Conservation (phyloP, 495 filamentous ascomycete genomes). For the Parathielavia hyrcaniae region DNA sequence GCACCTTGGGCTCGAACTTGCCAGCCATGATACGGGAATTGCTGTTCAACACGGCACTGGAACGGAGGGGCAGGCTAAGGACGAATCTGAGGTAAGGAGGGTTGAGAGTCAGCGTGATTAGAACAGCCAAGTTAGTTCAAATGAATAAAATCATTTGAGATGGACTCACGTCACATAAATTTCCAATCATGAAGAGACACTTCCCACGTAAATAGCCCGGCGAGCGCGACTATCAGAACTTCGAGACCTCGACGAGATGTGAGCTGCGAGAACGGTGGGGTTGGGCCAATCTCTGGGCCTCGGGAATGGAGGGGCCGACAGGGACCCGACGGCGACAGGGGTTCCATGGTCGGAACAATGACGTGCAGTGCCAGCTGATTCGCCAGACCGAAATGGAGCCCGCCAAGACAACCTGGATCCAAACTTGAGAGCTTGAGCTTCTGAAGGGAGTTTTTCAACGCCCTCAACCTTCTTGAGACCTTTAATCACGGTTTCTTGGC, state of each 20-base stretch:
- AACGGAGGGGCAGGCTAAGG: neutral
- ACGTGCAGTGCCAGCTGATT: conserved; percentile 12
- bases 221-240: neutral
- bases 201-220: neutral
- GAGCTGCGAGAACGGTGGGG: neutral
- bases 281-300: conserved; percentile 11
- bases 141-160: neutral
- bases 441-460: conserved; percentile 1
- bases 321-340: neutral
- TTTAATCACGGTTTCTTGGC: neutral
- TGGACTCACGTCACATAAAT: neutral
- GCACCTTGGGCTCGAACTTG: conserved; percentile 78
- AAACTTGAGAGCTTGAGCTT: conserved; percentile 1
- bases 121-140: neutral
- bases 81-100: neutral
- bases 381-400: conserved; percentile 7
- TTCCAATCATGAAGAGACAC: no score
- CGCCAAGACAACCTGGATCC: neutral
- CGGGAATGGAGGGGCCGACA: conserved; percentile 17
- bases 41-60: neutral
- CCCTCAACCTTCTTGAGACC: neutral
- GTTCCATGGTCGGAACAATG: conserved; percentile 10
- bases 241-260: neutral
- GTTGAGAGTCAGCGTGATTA: neutral
- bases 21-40: conserved; percentile 44